Conservation (phyloP, 1,139 yeast species). For the Hansenula lynferdii region DNA sequence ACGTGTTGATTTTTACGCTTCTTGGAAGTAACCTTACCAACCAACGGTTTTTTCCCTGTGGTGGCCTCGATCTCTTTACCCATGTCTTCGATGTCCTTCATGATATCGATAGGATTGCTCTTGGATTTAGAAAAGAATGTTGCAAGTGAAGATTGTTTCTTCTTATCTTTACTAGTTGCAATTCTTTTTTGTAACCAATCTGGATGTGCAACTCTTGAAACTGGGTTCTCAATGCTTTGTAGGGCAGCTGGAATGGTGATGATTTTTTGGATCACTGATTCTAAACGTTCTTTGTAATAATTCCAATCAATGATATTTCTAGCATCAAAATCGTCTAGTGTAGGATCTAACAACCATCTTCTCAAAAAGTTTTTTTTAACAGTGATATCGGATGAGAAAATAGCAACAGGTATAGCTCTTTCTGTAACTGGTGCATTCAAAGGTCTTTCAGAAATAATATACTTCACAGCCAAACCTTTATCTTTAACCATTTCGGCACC, state of each 20-base stretch:
- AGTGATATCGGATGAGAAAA: constrained; percentile 74
- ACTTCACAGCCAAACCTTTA: constrained; percentile 93
- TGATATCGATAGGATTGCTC: constrained; percentile 24
- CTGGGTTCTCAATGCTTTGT: constrained; percentile 88
- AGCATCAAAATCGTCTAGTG: constrained; percentile 81
- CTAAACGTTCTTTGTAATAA: constrained; percentile 85
- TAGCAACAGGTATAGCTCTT: constrained; percentile 94
- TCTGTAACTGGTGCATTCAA: constrained; percentile 89
- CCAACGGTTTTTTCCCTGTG: constrained; percentile 27
- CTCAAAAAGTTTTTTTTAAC: constrained; percentile 63
- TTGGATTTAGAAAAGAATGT: constrained; percentile 47
- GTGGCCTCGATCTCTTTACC: constrained; percentile 34
- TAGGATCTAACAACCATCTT: constrained; percentile 83
- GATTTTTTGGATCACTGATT: constrained; percentile 90
- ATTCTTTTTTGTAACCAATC: constrained; percentile 82
- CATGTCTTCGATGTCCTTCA: constrained; percentile 79
- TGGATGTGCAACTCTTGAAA: constrained; percentile 91
- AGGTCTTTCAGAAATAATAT: constrained; percentile 85
- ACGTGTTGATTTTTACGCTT: constrained; percentile 32
- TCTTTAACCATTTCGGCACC: constrained; percentile 98
- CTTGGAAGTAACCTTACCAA: constrained; percentile 48
- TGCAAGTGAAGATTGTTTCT: constrained; percentile 65
- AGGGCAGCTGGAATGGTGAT: constrained; percentile 97
- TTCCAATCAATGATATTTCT: constrained; percentile 90
- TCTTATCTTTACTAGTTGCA: constrained; percentile 52